Evolutionary conservation across 495 filamentous ascomycete species (phyloP), one percentile per base, ranked within the genome.

Genomic region (Daldinia childiae): DNA sequence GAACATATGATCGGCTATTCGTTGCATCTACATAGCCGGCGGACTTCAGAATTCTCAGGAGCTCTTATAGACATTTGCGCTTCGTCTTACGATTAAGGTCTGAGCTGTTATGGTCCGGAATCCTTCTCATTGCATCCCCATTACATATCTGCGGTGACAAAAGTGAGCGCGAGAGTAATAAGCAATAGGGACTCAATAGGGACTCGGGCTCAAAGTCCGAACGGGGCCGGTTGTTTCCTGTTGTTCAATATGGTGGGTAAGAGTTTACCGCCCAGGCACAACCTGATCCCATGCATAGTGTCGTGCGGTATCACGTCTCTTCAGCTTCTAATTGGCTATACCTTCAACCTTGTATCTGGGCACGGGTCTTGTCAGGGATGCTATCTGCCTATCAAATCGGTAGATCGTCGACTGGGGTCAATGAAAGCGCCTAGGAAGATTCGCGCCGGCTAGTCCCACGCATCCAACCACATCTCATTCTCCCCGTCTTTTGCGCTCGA

Each of bases 261-360:
- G 50, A 39, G 68, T 43, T 76, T 76, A 74, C 74, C 74, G 74
- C 74, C 74, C 74, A 72, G 74, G 72, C 54, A 68, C 72, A 66
- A 74, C 65, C 56, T 67, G 62, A 72, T 74, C 52, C 59, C 62
- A 69, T 77, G 72, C 75, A 73, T 55, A 9, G 59, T 68, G 68
- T 51, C 60, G 59, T 60, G 66, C 63, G 65, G 66, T 60, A 77
- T 77, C 75, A 77, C 75, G 72, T 59, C 66, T 65, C 15, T 59
- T 24, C 19, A 34, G 41, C 52, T 38, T 45, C 41, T 75, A 54
- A 77, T 77, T 77, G 75, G 75, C 30, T 21, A 17, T 62, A 30
- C 6, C 24, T 65, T 66, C 61, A 7, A 48, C 66, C 74, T 74
- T 68, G 69, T 72, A 72, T 58, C 15, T 71, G 73, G 54, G 72